Conservation (phyloP, 768 basidiomycete species). For the Sarcodon aspratus region DNA sequence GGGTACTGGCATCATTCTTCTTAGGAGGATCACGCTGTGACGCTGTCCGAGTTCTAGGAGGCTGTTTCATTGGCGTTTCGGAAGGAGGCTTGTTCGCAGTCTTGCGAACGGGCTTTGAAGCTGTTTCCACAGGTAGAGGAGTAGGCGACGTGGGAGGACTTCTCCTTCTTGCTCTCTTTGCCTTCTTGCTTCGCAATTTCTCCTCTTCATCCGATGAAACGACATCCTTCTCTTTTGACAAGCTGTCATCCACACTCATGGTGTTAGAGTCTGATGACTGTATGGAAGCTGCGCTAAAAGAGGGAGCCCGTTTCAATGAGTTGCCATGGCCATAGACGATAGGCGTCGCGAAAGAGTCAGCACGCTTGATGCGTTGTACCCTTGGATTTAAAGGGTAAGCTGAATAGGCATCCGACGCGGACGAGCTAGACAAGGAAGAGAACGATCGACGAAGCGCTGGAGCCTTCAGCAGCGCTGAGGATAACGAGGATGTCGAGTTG, state of each 20-base stretch:
- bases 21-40: not conserved
- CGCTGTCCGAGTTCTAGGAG: not conserved
- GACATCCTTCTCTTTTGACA: slow-evolving; percentile 11
- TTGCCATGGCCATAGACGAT: slow-evolving; percentile 13
- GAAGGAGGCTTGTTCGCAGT: slow-evolving; percentile 7
- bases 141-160: slow-evolving; percentile 18
- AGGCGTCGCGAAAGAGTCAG: slow-evolving; percentile 32
- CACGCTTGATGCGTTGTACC: slow-evolving; percentile 38
- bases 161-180: slow-evolving; percentile 45
- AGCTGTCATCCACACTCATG: slow-evolving; percentile 16
- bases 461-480: slow-evolving; percentile 9
- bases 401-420: slow-evolving; percentile 16
- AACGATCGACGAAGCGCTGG: slow-evolving; percentile 19
- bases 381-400: slow-evolving; percentile 28
- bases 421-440: slow-evolving; percentile 30
- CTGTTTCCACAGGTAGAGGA: slow-evolving; percentile 7
- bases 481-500: slow-evolving; percentile 28
- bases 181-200: slow-evolving; percentile 42
- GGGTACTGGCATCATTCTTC: not conserved
- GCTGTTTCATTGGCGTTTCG: not conserved
- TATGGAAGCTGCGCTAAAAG: slow-evolving; percentile 30
- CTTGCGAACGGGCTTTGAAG: slow-evolving; percentile 7
- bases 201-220: slow-evolving; percentile 71
- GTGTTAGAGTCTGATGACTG: slow-evolving; percentile 12
- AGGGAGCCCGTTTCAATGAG: slow-evolving; percentile 44